phyloP scores from a whole-genome alignment of 768 basidiomycete species.

The Tulasnella sp. region DNA sequence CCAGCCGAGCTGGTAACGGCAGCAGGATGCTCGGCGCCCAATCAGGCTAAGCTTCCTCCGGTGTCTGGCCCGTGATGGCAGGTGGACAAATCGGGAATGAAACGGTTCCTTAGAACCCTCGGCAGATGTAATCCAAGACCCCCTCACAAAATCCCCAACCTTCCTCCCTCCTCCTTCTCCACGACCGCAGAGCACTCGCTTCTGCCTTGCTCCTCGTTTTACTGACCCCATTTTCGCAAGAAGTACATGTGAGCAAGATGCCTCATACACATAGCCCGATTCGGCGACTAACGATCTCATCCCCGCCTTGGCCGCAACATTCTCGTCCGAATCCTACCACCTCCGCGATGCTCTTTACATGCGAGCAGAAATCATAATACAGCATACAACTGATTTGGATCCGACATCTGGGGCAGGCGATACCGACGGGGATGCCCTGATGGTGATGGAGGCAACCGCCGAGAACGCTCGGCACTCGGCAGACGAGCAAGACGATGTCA shows the following conservation, averaged over 20 bases:
- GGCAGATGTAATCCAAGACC: background rate
- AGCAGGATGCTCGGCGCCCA: background rate
- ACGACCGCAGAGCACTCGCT: background rate
- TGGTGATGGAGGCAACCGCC: constrained; percentile 11
- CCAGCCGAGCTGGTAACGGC: background rate
- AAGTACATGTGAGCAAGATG: background rate
- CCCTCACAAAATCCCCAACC: background rate
- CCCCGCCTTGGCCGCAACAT: background rate
- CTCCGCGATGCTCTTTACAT: background rate
- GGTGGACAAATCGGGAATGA: background rate
- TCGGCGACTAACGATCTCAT: background rate
- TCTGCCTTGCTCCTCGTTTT: background rate
- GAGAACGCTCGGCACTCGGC: background rate
- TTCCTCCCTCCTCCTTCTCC: background rate
- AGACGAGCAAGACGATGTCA: background rate
- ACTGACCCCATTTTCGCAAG: background rate
- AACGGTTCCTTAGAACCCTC: background rate
- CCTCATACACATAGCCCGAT: background rate
- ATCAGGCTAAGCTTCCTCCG: background rate
- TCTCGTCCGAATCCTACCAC: background rate
- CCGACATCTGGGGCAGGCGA: constrained; percentile 1
- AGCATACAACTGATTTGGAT: background rate
- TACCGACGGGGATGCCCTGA: background rate
- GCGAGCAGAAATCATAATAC: background rate
- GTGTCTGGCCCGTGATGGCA: background rate